Conservation (phyloP, 208 protist species). For the Lotmaria passim region DNA sequence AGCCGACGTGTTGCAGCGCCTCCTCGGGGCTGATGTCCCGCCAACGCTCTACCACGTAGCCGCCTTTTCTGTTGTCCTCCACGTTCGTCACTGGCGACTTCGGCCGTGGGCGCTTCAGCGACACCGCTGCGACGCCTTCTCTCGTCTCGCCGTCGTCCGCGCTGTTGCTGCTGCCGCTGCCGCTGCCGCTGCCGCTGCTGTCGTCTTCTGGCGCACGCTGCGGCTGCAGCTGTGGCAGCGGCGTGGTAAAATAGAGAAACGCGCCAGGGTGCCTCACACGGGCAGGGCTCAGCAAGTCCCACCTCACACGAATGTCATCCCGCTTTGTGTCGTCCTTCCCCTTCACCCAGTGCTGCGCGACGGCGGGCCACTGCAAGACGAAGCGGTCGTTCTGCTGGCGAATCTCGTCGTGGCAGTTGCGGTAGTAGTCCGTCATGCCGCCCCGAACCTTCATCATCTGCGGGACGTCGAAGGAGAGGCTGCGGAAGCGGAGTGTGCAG, state of each 20-base stretch:
- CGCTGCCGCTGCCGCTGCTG: neutral
- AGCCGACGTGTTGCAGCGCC: conserved; percentile 39
- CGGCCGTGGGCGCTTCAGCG: conserved; percentile 18
- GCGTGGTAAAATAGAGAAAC: conserved; percentile 52
- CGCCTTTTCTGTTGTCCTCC: conserved; percentile 26
- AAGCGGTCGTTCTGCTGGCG: conserved; percentile 72
- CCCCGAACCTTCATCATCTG: conserved; percentile 82
- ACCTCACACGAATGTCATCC: conserved; percentile 80
- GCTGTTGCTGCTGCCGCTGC: neutral
- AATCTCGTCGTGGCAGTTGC: conserved; percentile 69
- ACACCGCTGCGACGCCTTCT: neutral
- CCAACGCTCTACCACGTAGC: conserved; percentile 70
- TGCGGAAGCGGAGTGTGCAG: conserved; percentile 80
- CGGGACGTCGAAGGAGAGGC: conserved; percentile 82
- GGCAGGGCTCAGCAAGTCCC: conserved; percentile 72
- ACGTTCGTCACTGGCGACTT: neutral
- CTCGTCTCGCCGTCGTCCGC: neutral
- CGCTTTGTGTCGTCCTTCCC: conserved; percentile 62
- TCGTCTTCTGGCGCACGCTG: conserved; percentile 27
- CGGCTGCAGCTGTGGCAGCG: conserved; percentile 53
- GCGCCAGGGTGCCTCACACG: conserved; percentile 55
- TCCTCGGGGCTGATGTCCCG: conserved; percentile 50
- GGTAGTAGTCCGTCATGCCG: conserved; percentile 92
- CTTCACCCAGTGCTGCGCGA: conserved; percentile 82
- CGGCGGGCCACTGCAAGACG: conserved; percentile 67